Percentiles rank a stretch among this genome's conserved stretches.
Evolutionary conservation across 352 stramenopile species (phyloP).

Genomic region (Pythium dissimile): DNA sequence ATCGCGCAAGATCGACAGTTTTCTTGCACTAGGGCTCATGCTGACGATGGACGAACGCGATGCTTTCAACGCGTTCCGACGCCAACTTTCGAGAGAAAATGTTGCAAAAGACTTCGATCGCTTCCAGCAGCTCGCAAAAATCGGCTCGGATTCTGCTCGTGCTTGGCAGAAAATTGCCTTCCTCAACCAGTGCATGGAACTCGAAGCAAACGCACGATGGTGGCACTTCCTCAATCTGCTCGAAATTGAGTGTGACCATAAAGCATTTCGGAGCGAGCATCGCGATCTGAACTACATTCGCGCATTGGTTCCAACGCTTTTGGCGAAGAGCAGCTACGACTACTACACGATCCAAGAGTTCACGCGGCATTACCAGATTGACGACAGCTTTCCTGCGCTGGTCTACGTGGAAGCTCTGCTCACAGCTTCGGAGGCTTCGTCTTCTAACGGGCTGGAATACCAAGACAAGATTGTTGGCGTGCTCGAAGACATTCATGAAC

Average conservation of each 20-base stretch:
- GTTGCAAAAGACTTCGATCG: conserved; percentile 78
- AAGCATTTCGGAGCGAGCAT: conserved; percentile 68
- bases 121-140: conserved; percentile 70
- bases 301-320: conserved; percentile 50
- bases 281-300: conserved; percentile 70
- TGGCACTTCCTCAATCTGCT: conserved; percentile 80
- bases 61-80: conserved; percentile 64
- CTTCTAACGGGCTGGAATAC: conserved; percentile 41
- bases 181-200: conserved; percentile 72
- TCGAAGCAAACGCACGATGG: conserved; percentile 80
- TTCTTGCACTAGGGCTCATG: conserved; percentile 66
- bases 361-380: conserved; percentile 80
- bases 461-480: conserved; percentile 76
- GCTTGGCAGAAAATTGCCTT: conserved; percentile 82
- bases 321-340: conserved; percentile 69
- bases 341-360: conserved; percentile 83
- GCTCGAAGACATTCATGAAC: conserved; percentile 75
- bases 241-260: conserved; percentile 72
- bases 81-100: conserved; percentile 78
- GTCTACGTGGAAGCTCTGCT: conserved; percentile 69
- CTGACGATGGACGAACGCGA: conserved; percentile 72
- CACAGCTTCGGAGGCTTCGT: conserved; percentile 21
- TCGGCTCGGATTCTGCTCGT: conserved; percentile 68
- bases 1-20: conserved; percentile 65
- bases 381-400: conserved; percentile 67